Evolutionary conservation across 257 asterid genomes (phyloP).

Genomic region (Penstemon davidsonii): DNA sequence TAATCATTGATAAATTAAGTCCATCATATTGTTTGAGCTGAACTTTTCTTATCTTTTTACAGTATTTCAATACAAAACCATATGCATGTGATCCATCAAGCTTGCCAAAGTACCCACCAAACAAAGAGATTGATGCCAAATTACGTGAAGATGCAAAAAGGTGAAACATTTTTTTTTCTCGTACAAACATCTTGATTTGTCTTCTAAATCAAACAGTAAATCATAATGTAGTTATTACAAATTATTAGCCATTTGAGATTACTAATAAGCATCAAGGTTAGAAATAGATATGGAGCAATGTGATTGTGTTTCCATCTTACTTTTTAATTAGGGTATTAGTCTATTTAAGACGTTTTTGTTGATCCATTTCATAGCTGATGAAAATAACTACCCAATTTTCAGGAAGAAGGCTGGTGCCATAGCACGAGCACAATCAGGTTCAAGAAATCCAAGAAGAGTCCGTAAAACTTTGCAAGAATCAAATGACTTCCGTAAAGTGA

Average conservation of each 20-base stretch:
- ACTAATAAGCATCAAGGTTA: not conserved
- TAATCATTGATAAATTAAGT: not conserved
- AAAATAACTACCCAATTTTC: slow-evolving; percentile 22
- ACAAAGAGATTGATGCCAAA: slow-evolving; percentile 96
- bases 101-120: slow-evolving; percentile 86
- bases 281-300: not conserved
- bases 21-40: slow-evolving; percentile 4
- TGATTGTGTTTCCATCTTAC: not conserved
- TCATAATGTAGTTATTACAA: not conserved
- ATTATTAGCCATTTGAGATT: not conserved
- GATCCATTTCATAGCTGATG: slow-evolving; percentile 10
- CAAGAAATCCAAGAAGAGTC: slow-evolving; percentile 57
- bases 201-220: not conserved
- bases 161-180: slow-evolving; percentile 28
- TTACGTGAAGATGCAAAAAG: slow-evolving; percentile 72
- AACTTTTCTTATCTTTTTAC: not conserved
- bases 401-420: slow-evolving; percentile 54
- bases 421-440: slow-evolving; percentile 36
- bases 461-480: slow-evolving; percentile 60
- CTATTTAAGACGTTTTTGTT: not conserved
- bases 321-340: not conserved
- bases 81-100: slow-evolving; percentile 80
- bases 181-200: not conserved
- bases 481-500: slow-evolving; percentile 44
- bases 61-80: slow-evolving; percentile 77